phyloP scores from a whole-genome alignment of 441 rosid genomes.

The Raphanus hybrid region DNA sequence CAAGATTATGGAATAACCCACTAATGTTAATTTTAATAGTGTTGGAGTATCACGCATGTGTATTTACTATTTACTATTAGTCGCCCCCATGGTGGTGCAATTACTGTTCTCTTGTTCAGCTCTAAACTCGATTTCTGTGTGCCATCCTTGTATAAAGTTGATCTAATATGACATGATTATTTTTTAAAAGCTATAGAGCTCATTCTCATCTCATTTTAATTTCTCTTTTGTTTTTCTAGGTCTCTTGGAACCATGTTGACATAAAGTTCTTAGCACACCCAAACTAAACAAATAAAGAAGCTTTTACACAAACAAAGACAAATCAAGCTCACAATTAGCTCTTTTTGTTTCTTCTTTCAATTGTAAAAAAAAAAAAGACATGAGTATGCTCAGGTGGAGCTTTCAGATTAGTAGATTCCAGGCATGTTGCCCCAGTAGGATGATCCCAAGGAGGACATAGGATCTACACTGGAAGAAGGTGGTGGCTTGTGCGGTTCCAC shows the following conservation, averaged over 20 bases:
- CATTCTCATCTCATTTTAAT: constrained; percentile 1
- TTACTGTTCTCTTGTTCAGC: background rate
- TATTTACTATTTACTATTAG: too few relatives aligned
- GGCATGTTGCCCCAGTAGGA: constrained; percentile 67
- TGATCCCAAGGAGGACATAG: constrained; percentile 45
- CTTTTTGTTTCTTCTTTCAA: background rate
- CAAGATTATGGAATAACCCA: background rate
- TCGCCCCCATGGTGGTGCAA: background rate
- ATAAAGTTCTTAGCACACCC: constrained; percentile 29
- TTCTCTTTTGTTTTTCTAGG: background rate
- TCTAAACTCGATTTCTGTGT: background rate
- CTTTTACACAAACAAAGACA: constrained; percentile 28
- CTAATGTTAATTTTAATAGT: too few relatives aligned
- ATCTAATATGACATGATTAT: background rate
- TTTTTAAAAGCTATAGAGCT: background rate
- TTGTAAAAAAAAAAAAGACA: constrained; percentile 10
- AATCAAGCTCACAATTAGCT: constrained; percentile 35
- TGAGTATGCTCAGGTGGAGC: constrained; percentile 13
- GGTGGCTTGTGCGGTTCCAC: constrained; percentile 25
- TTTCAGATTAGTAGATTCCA: constrained; percentile 47
- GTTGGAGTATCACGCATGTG: too few relatives aligned
- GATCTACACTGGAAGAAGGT: constrained; percentile 30
- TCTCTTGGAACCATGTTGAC: constrained; percentile 17
- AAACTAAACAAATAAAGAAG: constrained; percentile 17
- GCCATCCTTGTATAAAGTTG: background rate